Conservation (phyloP, 106 monocot genomes). For the Posidonia australis region DNA sequence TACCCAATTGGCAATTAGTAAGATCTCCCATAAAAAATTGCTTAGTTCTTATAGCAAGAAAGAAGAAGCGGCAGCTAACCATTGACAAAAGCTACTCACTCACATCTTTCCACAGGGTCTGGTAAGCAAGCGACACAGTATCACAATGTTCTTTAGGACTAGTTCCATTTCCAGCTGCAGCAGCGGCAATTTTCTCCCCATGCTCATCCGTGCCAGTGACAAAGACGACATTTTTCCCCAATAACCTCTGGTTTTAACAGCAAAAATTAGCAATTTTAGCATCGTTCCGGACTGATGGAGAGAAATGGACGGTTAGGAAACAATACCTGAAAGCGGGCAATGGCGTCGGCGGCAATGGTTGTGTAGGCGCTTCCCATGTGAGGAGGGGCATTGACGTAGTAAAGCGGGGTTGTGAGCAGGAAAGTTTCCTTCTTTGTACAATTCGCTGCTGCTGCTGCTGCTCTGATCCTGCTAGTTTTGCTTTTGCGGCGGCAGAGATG, state of each 20-base stretch:
- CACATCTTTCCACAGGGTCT: conserved; percentile 84
- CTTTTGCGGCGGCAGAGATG: too few species aligned
- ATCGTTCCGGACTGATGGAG: not conserved
- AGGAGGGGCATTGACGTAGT: conserved; percentile 96
- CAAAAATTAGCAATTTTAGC: not conserved
- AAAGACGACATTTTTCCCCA: conserved; percentile 74
- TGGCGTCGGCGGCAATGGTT: conserved; percentile 93
- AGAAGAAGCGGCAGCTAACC: not conserved
- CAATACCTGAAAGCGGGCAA: conserved; percentile 85
- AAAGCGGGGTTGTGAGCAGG: conserved; percentile 86
- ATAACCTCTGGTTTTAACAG: conserved; percentile 44
- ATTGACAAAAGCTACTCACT: conserved; percentile 1
- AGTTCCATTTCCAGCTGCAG: conserved; percentile 50
- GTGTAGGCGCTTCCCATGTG: conserved; percentile 99
- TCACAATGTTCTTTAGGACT: conserved; percentile 77
- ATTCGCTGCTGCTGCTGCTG: too few species aligned
- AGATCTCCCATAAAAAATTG: too few species aligned
- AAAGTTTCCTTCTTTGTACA: conserved; percentile 28
- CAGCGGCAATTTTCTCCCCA: conserved; percentile 91
- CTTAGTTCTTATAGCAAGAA: not conserved
- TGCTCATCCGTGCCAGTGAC: conserved; percentile 97
- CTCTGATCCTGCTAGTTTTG: too few species aligned
- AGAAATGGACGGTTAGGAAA: not conserved
- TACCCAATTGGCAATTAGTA: too few species aligned
- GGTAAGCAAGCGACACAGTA: conserved; percentile 58